A percentile compares a stretch with the other conserved stretches of the same genome.
These are phyloP conservation scores for Eucalyptus regnans DNA, from an alignment of 345 rosid species.

Conservation along the genomic window DNA sequence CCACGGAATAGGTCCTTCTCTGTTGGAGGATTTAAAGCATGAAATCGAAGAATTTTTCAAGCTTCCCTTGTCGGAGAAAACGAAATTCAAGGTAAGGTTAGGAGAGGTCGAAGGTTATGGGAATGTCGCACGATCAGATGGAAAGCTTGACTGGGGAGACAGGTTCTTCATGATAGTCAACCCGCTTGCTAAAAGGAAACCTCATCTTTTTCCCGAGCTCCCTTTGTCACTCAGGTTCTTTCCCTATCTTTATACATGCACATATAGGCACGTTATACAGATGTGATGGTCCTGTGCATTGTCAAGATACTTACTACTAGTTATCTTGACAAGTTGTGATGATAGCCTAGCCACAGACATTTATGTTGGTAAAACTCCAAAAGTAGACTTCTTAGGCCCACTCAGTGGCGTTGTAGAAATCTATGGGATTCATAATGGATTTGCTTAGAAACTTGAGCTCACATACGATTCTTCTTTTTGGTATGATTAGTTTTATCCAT, in stretches of 20 bases:
- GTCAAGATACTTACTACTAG: not conserved
- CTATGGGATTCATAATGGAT: not conserved
- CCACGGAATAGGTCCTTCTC: not conserved
- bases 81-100: not conserved
- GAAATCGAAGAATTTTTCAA: constrained; percentile 1
- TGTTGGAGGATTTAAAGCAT: not conserved
- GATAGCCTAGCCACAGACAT: not conserved
- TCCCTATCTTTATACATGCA: not conserved
- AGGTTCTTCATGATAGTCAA: constrained; percentile 10
- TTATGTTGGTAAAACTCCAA: not conserved
- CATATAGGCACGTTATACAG: not conserved
- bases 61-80: not conserved
- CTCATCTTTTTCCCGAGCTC: constrained; percentile 27
- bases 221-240: constrained; percentile 22
- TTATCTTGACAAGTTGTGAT: not conserved
- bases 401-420: not conserved
- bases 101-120: constrained; percentile 1
- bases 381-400: not conserved
- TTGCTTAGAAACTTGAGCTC: not conserved
- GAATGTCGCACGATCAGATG: constrained; percentile 1
- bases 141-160: constrained; percentile 22
- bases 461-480: not conserved
- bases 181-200: constrained; percentile 11
- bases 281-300: not conserved
- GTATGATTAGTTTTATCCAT: not conserved